phyloP scores from a whole-genome alignment of 73 alveolate species.

The Paramecium biaurelia region DNA sequence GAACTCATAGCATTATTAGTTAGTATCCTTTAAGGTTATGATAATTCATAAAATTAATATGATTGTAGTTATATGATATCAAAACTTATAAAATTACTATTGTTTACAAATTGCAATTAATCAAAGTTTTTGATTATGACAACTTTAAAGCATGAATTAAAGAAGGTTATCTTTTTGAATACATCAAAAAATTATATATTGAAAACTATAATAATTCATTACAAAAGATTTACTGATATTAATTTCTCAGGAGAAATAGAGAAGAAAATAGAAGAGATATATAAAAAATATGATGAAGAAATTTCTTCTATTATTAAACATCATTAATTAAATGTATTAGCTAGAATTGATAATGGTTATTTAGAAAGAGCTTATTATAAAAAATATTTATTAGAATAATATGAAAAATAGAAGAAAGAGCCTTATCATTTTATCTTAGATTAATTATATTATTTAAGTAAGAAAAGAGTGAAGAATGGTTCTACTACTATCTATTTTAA shows the following conservation, averaged over 20 bases:
- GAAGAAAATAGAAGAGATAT: background rate
- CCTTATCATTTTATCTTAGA: background rate
- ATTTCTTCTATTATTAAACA: background rate
- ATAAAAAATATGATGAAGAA: background rate
- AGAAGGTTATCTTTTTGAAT: background rate
- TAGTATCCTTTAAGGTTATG: background rate
- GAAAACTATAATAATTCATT: background rate
- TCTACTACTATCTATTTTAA: background rate
- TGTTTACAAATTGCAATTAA: background rate
- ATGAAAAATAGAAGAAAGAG: background rate
- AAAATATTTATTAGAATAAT: background rate
- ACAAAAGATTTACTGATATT: background rate
- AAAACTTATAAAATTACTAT: background rate
- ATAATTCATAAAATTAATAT: slow-evolving; percentile 21
- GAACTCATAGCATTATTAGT: background rate
- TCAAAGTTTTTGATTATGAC: background rate
- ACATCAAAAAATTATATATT: background rate
- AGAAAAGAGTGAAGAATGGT: background rate
- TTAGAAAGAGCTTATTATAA: slow-evolving; percentile 34
- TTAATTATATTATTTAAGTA: background rate
- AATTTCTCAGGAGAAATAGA: background rate
- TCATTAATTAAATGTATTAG: background rate
- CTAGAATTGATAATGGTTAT: background rate
- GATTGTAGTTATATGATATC: slow-evolving; percentile 1
- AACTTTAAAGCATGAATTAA: background rate